Base-by-base conservation (phyloP, 371 early-diverging fungal species). In the Mortierella sp. region DNA sequence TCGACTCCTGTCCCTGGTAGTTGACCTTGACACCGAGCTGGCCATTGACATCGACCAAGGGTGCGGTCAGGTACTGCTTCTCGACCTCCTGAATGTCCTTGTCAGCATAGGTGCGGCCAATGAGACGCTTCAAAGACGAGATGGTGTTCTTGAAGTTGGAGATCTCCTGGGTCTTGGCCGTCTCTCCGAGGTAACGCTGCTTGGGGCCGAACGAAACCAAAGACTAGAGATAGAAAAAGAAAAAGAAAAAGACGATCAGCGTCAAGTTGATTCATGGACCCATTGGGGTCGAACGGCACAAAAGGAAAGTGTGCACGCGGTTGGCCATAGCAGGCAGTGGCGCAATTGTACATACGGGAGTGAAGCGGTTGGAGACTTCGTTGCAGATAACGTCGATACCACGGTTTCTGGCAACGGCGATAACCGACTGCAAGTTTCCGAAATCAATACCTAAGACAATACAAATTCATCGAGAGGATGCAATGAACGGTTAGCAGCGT, bases 141-240 rank as follows among this genome's bases (percentile, higher is more conserved):
- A 99, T 90, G 67, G 99, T 99, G 87, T 96, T 96, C 84, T 95
- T 95, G 79, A 97, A 97, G 89, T 97, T 97, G 83, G 91, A 92
- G 80, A 96, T 88, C 87, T 97, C 96, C 86, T 92, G 92, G 37
- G 94, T 97, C 88, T 97, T 97, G 56, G 98, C 98, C 65, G 93
- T 83, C 87, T 98, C 98, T 81, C 98, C 98, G 65, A 98, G 87
- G 84, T 89, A 96, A 82, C 98, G 92, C 84, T 96, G 96, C 89
- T 97, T 97, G 72, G 87, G 83, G 66, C 97, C 97, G 80, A 98
- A 97, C 29, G 97, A 96, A 25, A 97, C 95, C 74, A 97, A 86
- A 19, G 96, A 92, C 79, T 77, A 63, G 21, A 12, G 46, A 30
- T 23, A 11, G 16, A n/a, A 57, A 91, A 92, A 83, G 30, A 64